Evolutionary conservation across 1,139 yeast genomes (phyloP).

Genomic region (Dujonia santamariae): DNA sequence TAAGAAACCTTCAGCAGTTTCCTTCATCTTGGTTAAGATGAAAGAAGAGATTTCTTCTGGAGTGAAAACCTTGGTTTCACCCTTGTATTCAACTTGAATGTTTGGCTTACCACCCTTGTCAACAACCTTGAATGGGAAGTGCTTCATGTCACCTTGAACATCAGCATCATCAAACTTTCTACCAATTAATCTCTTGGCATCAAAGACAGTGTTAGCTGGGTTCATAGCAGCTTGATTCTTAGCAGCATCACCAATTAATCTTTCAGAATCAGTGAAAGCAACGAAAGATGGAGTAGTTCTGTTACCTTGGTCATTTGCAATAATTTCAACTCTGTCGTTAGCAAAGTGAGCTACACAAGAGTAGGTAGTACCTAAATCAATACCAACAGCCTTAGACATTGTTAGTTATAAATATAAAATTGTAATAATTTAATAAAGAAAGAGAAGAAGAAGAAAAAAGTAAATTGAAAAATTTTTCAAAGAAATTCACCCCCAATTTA

Average conservation of each 20-base stretch:
- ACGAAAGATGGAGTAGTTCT: constrained; percentile 76
- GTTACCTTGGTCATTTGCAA: constrained; percentile 99
- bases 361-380: constrained; percentile 99
- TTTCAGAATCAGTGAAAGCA: constrained; percentile 64
- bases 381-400: constrained; percentile 75
- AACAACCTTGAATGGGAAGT: constrained; percentile 95
- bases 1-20: constrained; percentile 93
- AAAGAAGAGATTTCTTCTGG: constrained; percentile 71
- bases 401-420: constrained; percentile 4
- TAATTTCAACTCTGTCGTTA: constrained; percentile 79
- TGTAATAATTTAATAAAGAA: background rate
- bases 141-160: constrained; percentile 93
- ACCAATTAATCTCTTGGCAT: constrained; percentile 79
- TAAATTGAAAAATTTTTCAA: constrained; percentile 1
- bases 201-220: constrained; percentile 63
- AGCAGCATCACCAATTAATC: constrained; percentile 71
- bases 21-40: constrained; percentile 84
- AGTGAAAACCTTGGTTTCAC: constrained; percentile 60
- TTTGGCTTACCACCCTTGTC: constrained; percentile 59
- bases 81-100: constrained; percentile 61
- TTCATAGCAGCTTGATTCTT: constrained; percentile 72
- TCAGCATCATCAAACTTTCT: constrained; percentile 88
- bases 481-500: constrained; percentile 7
- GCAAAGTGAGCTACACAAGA: constrained; percentile 97
- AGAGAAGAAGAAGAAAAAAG: constrained; percentile 4